A percentile compares a stretch with the other conserved stretches of the same genome.
Conservation (phyloP, 441 rosid genomes). For the Populus trichocarpa region DNA sequence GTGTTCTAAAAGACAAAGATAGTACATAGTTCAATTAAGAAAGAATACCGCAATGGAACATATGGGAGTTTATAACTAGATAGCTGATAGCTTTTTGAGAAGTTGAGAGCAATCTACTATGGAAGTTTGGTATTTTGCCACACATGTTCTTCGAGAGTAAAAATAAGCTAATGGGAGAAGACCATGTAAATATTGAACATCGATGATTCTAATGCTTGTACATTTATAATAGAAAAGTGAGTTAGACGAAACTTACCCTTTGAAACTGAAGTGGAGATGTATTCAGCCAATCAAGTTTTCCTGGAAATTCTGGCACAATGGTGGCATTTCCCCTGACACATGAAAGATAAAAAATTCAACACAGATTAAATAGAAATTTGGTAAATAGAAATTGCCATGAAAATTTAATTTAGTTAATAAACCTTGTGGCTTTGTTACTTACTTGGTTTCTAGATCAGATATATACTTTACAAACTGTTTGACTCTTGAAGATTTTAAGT, state of each 20-base stretch:
- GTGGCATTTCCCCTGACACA: slow-evolving; percentile 58
- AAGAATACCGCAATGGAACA: background rate
- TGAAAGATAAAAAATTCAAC: slow-evolving; percentile 1
- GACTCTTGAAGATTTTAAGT: slow-evolving; percentile 45
- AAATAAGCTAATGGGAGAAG: too few species aligned
- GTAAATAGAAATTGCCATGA: background rate
- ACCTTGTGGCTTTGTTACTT: slow-evolving; percentile 16
- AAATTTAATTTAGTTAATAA: background rate
- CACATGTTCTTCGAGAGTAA: too few species aligned
- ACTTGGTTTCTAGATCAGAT: slow-evolving; percentile 79
- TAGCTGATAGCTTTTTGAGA: too few species aligned
- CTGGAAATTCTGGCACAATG: slow-evolving; percentile 78
- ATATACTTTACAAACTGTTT: slow-evolving; percentile 74
- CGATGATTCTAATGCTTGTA: background rate
- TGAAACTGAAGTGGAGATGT: slow-evolving; percentile 80
- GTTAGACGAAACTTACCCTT: slow-evolving; percentile 44
- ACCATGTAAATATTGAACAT: too few species aligned
- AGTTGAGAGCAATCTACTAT: too few species aligned
- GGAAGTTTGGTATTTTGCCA: too few species aligned
- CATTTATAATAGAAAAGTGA: background rate
- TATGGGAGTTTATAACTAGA: too few species aligned
- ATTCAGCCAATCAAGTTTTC: slow-evolving; percentile 90
- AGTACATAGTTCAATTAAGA: background rate
- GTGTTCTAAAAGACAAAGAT: background rate
- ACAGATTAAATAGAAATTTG: slow-evolving; percentile 12